These are phyloP conservation scores for Ettlia oleoabundans DNA, from an alignment of 139 green algal genomes.

Conservation along the genomic window DNA sequence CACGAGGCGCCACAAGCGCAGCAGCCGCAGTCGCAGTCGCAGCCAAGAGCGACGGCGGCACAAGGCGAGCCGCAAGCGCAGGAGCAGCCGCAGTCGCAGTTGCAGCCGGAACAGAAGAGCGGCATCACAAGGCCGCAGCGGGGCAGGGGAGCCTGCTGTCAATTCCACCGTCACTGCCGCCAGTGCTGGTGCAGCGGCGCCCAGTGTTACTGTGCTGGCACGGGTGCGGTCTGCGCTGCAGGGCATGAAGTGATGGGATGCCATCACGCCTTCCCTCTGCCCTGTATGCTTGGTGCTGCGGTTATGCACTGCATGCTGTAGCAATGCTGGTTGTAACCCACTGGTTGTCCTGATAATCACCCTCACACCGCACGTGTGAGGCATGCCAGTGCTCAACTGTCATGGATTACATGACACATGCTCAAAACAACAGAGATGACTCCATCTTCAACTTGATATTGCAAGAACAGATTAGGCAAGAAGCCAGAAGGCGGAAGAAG, in stretches of 20 bases:
- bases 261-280: neutral
- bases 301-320: too few relatives aligned
- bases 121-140: neutral
- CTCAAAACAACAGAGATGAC: neutral
- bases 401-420: too few relatives aligned
- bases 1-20: neutral
- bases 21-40: neutral
- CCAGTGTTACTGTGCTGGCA: neutral
- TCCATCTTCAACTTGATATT: neutral
- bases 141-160: too few relatives aligned
- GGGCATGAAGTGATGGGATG: neutral
- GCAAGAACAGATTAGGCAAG: neutral
- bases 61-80: neutral
- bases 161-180: too few relatives aligned
- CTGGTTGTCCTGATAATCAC: too few relatives aligned
- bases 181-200: neutral
- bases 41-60: neutral
- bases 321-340: too few relatives aligned
- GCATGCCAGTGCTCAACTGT: too few relatives aligned
- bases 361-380: too few relatives aligned
- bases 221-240: slow-evolving; percentile 9
- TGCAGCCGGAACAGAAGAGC: too few relatives aligned
- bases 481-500: too few relatives aligned
- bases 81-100: neutral
- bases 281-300: neutral